Base-by-base conservation (phyloP, 768 basidiomycete species). In the Tricholoma sp. region DNA sequence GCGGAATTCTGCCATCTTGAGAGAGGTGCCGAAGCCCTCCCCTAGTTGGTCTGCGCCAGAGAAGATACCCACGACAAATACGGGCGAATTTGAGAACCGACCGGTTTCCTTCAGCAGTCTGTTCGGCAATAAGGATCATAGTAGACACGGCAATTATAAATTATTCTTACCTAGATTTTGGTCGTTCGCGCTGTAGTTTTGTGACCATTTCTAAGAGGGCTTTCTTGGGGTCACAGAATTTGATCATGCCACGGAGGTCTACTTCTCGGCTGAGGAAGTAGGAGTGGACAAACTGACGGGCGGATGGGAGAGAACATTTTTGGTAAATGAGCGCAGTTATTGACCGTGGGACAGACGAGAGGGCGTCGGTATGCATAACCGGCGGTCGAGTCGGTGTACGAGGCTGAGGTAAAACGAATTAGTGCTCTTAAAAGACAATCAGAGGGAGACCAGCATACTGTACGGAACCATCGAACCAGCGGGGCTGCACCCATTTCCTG, bases 61-160 rank as follows among this genome's bases (percentile, higher is more conserved):
- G 69, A 83, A 98, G 57, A 97, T 88, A 15, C 94, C 97, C n/a
- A 96, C 88, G n/a, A 97, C 89, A 70, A 89, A 99, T 37, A 95
- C 80, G 1, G 97, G 95, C 3, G 93, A 87, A 63, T 91, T 90
- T 1, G 92, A 89, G 61, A 85, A 85, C 47, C 94, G 88, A 66
- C 97, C 97, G 0, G 94, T 94, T 70, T 98, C 95, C 66, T 89
- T 93, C 57, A 99, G 74, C 53, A 99, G 71, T 68, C 94, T 94
- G 57, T 32, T 15, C 47, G n/a, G 24, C 13, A n/a, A 5, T 24
- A 33, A 15, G 18, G n/a, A 37, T 11, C 7, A 47, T 18, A 17
- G 48, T 17, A 7, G 10, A 9, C 53, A 15, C 28, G 34, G 24
- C 24, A 24, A 24, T 28, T 37, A 6, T 2, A 17, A 31, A 12